A percentile compares a stretch with the other conserved stretches of the same genome.
Evolutionary conservation across 371 early-diverging fungal genomes (phyloP).

Genomic region (Rhizopus sp.): DNA sequence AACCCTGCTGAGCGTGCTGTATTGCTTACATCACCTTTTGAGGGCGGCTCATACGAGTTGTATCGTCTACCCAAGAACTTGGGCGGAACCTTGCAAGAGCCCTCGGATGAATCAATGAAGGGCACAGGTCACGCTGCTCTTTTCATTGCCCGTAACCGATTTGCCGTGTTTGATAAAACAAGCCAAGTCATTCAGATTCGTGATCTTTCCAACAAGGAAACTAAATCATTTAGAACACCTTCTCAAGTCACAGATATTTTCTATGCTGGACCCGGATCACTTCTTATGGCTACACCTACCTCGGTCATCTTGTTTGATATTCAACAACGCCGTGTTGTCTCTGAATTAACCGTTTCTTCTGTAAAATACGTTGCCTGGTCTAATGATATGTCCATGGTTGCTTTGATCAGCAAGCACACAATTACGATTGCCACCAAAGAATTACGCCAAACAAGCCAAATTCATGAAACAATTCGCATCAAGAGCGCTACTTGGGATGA

Average conservation of each 20-base stretch:
- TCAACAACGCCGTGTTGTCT: conserved; percentile 73
- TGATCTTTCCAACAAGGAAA: conserved; percentile 82
- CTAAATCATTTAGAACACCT: conserved; percentile 87
- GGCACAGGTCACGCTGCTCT: conserved; percentile 83
- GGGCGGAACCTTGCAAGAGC: conserved; percentile 67
- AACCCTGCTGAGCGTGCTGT: conserved; percentile 93
- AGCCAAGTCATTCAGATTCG: conserved; percentile 77
- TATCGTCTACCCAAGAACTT: conserved; percentile 79
- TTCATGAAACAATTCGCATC: conserved; percentile 97
- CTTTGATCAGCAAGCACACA: conserved; percentile 91
- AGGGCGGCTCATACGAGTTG: conserved; percentile 89
- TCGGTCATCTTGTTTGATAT: conserved; percentile 90
- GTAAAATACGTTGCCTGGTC: conserved; percentile 94
- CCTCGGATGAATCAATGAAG: conserved; percentile 67
- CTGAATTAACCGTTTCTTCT: conserved; percentile 75
- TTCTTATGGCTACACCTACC: conserved; percentile 80
- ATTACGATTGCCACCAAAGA: conserved; percentile 87
- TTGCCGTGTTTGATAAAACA: conserved; percentile 88
- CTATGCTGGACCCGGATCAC: conserved; percentile 81
- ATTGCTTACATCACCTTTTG: conserved; percentile 76
- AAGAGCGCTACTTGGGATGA: conserved; percentile 97
- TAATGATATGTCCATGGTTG: conserved; percentile 82
- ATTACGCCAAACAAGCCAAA: conserved; percentile 79
- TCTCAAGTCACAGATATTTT: conserved; percentile 81
- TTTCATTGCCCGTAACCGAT: conserved; percentile 94